Evolutionary conservation across 306 rosid species (phyloP), one percentile per base, ranked within the genome.

Genomic region (Medicago lupulina): DNA sequence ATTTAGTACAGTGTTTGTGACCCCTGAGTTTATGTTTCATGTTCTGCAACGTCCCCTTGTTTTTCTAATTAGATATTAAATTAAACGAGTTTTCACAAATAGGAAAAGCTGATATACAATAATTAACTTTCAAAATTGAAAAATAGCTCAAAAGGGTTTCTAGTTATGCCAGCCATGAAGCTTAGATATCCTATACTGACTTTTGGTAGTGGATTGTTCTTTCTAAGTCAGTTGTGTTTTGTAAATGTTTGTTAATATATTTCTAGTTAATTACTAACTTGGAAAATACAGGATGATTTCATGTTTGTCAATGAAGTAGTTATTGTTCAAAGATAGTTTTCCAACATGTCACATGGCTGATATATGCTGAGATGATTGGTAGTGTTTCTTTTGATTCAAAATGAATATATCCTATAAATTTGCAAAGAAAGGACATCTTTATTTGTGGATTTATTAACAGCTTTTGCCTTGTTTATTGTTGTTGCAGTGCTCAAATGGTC

Each of bases 401-500:
- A 25, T 66, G 54, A 67, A 46, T 43, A 60, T 28, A 28, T 65
- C 28, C 50, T 1, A 6, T 13, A 67, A 55, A 21, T 58, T 73
- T 40, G 7, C 28, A 6, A 6, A 16, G 3, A 39, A 38, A 36
- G 7, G 54, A 21, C 12, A 31, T 46, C 50, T 53, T 40, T 21
- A 19, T 73, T 25, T 53, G 5, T 2, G 4, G 68, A 7, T 16
- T 59, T 72, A 34, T 25, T 46, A 54, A 61, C 38, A 15, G 1
- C 16, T 57, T 43, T 64, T 76, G 16, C 11, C 58, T 47, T 50
- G 49, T 55, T 62, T 18, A 64, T 76, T 34, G 5, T 21, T 76
- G 14, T 67, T 87, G 83, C 87, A 93, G 98, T 93, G 98, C 88
- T 90, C 98, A 43, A 93, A 93, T 76, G 98, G 98, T 58, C 98